These are phyloP conservation scores for Hypoxylon fuscum DNA, from an alignment of 495 filamentous ascomycete genomes.

Conservation along the genomic window DNA sequence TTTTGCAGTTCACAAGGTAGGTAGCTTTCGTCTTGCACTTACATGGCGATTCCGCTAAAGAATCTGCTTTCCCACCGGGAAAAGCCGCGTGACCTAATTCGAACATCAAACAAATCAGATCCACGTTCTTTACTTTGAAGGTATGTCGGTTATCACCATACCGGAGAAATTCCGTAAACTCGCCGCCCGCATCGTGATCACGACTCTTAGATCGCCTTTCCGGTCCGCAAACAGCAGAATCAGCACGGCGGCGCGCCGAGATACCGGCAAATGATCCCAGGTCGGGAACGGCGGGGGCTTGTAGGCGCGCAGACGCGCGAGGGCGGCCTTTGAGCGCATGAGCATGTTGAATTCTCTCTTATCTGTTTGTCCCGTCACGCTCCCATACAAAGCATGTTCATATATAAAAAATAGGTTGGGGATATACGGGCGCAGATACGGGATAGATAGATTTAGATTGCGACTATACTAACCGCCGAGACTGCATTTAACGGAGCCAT, in stretches of 20 bases:
- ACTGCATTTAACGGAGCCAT: constrained; percentile 66
- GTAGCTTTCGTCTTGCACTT: constrained; percentile 17
- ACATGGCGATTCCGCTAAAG: constrained; percentile 59
- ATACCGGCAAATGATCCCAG: constrained; percentile 71
- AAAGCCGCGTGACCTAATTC: constrained; percentile 81
- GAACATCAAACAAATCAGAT: constrained; percentile 9
- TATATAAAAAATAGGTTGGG: too few relatives aligned
- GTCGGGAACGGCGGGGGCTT: constrained; percentile 63
- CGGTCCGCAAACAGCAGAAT: constrained; percentile 85
- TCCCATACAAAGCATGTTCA: constrained; percentile 2
- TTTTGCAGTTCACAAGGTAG: not conserved
- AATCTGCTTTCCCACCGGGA: constrained; percentile 75
- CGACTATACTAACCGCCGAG: constrained; percentile 60
- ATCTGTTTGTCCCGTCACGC: not conserved
- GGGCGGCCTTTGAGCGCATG: constrained; percentile 67
- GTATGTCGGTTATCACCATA: constrained; percentile 21
- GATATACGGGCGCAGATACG: constrained; percentile 5
- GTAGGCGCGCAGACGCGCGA: constrained; percentile 79
- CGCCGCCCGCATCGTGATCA: constrained; percentile 85
- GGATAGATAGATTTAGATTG: constrained; percentile 10
- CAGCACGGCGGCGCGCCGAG: constrained; percentile 81
- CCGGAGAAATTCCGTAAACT: constrained; percentile 70
- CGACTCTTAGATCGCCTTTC: constrained; percentile 77
- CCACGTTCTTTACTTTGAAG: constrained; percentile 46
- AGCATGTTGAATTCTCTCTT: constrained; percentile 24